Evolutionary conservation across 2,329 filamentous ascomycete genomes (phyloP), one percentile per base, ranked within the genome.

Genomic region (Pseudocercospora macadamiae): DNA sequence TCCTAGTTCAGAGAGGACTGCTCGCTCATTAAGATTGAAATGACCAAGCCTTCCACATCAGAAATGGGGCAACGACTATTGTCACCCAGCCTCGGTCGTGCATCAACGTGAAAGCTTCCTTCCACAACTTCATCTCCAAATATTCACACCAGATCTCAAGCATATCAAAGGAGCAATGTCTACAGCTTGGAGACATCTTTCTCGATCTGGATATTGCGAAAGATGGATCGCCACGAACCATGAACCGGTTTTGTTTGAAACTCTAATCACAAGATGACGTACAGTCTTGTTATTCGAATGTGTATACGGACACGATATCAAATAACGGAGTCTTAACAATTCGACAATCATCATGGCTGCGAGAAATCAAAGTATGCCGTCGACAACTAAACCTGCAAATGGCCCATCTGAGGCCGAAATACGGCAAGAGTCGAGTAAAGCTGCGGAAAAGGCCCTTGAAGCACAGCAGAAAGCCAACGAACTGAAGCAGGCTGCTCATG

Each of bases 401-500:
- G 49, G 54, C 9, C 54, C 49, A 10, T 60, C 58, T 6, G 61
- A 67, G 18, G 57, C 52, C 12, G 64, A 71, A 36, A 63, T 64
- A 12, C 57, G 67, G 26, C 54, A 66, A 55, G 69, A 73, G 51
- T 66, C 69, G 10, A 52, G 62, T 2, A 67, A 67, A 51, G 64
- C 68, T 6, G 70, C 71, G 3, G 47, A 65, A 21, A 59, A 62
- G 28, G 63, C 70, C 19, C 60, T 68, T 9, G 62, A 66, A 34
- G 56, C 62, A 2, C 63, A 69, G 44, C 63, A 68, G 30, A 62
- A 71, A 51, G 68, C 71, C 4, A 56, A 65, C 14, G 61, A 71
- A 25, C 66, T 70, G 14, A 66, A 59, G 10, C 51, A 70, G 42
- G 70, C 70, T 9, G 70, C 70, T 16, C 58, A 65, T 26, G 68